Percentiles rank a stretch among this genome's conserved stretches.
Conservation (phyloP, 2,329 filamentous ascomycete genomes). For the Nothomitra cinnamomea region DNA sequence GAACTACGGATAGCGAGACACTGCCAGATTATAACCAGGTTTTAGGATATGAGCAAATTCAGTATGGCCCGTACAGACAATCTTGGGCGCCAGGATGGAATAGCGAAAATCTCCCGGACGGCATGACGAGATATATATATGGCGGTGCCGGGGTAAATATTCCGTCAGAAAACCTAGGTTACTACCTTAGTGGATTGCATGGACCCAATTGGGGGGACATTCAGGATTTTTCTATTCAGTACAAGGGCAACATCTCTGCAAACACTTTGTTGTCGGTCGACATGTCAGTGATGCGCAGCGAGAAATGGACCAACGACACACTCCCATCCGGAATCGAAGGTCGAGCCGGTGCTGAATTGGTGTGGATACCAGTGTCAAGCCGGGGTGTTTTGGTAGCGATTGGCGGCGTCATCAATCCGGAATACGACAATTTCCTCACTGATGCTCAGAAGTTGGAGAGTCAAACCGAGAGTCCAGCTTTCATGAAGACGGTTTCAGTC, state of each 20-base stretch:
- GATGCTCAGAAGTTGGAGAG: neutral
- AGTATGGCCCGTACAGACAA: constrained; percentile 31
- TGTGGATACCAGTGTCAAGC: constrained; percentile 35
- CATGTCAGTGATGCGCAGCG: constrained; percentile 32
- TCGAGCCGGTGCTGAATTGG: constrained; percentile 46
- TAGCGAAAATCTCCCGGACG: constrained; percentile 23
- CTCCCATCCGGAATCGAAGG: constrained; percentile 32
- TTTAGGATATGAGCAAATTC: constrained; percentile 34
- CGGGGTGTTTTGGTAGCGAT: constrained; percentile 23
- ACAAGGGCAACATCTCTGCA: constrained; percentile 28
- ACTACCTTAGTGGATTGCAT: constrained; percentile 51
- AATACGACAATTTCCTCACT: constrained; percentile 2
- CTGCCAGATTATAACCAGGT: constrained; percentile 28
- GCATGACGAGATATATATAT: constrained; percentile 43
- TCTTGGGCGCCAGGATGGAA: constrained; percentile 29
- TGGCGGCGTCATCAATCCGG: constrained; percentile 19
- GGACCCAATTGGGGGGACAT: constrained; percentile 34
- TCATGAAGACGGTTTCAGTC: constrained; percentile 5
- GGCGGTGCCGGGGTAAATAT: constrained; percentile 46
- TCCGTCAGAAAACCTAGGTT: constrained; percentile 53
- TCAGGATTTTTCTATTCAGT: constrained; percentile 22
- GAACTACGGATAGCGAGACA: constrained; percentile 19
- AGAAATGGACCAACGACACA: constrained; percentile 40
- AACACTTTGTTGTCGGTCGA: constrained; percentile 43
- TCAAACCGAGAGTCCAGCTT: neutral